Evolutionary conservation across 352 stramenopile genomes (phyloP).

Genomic region (Phytophthora ramorum): DNA sequence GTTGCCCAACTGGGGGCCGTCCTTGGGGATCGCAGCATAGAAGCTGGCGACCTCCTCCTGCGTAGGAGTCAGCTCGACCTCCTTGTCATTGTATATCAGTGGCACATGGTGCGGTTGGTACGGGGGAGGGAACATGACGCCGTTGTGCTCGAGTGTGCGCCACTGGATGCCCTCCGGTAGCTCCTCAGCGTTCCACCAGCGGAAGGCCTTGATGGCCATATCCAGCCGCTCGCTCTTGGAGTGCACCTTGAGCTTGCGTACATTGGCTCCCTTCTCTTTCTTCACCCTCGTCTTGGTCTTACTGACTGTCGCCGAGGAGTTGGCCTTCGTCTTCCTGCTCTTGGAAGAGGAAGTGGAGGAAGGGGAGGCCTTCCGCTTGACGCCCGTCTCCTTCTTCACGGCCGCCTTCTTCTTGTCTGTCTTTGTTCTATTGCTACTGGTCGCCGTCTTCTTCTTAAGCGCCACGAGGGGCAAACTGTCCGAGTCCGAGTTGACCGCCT

Average conservation of each 20-base stretch:
- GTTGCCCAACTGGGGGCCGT: constrained; percentile 98
- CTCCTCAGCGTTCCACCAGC: constrained; percentile 99
- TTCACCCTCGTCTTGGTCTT: constrained; percentile 62
- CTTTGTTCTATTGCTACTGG: constrained; percentile 20
- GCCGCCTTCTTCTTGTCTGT: constrained; percentile 34
- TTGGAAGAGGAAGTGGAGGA: constrained; percentile 39
- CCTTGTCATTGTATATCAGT: constrained; percentile 94
- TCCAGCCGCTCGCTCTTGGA: constrained; percentile 95
- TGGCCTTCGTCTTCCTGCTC: constrained; percentile 51
- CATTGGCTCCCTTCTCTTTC: constrained; percentile 49
- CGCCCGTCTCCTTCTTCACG: constrained; percentile 60
- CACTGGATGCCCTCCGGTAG: constrained; percentile 96
- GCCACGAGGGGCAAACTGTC: constrained; percentile 82
- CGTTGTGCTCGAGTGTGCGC: constrained; percentile 99
- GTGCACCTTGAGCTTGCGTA: constrained; percentile 93
- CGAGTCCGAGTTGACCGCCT: constrained; percentile 59
- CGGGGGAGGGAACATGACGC: constrained; percentile 96
- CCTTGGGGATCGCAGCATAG: constrained; percentile 95
- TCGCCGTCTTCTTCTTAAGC: constrained; percentile 70
- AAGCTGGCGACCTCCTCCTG: constrained; percentile 97
- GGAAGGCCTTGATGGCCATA: constrained; percentile 98
- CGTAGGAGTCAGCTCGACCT: constrained; percentile 93
- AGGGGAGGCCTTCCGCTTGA: constrained; percentile 63
- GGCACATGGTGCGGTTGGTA: constrained; percentile 97
- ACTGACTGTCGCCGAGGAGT: constrained; percentile 22